These are phyloP conservation scores for Ophiostoma tasmaniense DNA, from an alignment of 2,329 filamentous ascomycete genomes.

Conservation along the genomic window DNA sequence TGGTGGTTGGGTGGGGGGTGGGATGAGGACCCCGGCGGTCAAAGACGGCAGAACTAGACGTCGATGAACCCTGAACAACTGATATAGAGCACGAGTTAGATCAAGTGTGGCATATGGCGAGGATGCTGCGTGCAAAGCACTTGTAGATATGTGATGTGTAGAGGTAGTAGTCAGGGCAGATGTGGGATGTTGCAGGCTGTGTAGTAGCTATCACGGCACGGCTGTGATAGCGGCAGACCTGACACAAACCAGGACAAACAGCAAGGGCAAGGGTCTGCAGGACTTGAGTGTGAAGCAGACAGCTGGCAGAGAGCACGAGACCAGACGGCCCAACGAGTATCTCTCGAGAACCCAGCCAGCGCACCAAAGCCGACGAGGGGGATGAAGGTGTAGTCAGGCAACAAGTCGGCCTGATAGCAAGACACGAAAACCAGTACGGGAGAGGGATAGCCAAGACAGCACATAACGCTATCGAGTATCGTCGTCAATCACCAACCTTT, in stretches of 20 bases:
- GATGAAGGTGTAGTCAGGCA: neutral
- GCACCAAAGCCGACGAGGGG: neutral
- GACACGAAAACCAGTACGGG: neutral
- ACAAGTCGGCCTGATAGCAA: neutral
- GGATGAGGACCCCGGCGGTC: constrained; percentile 10
- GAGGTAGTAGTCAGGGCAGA: neutral
- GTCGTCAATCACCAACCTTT: neutral
- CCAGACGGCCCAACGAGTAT: neutral
- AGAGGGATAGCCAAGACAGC: neutral
- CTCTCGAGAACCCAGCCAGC: neutral
- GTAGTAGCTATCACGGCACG: neutral
- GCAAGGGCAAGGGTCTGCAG: neutral
- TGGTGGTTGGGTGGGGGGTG: neutral
- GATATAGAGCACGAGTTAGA: neutral
- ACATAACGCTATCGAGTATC: neutral
- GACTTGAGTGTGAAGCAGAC: neutral
- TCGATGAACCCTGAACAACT: neutral
- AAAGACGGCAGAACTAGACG: constrained; percentile 6
- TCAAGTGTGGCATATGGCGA: neutral
- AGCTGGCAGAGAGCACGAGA: neutral
- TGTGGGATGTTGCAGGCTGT: neutral
- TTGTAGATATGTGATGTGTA: neutral
- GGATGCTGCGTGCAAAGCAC: neutral
- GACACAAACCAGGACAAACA: neutral
- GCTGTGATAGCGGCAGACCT: neutral